These are phyloP conservation scores for Kalmanozyma brasiliensis DNA, from an alignment of 1,284 basidiomycete genomes.

Conservation along the genomic window DNA sequence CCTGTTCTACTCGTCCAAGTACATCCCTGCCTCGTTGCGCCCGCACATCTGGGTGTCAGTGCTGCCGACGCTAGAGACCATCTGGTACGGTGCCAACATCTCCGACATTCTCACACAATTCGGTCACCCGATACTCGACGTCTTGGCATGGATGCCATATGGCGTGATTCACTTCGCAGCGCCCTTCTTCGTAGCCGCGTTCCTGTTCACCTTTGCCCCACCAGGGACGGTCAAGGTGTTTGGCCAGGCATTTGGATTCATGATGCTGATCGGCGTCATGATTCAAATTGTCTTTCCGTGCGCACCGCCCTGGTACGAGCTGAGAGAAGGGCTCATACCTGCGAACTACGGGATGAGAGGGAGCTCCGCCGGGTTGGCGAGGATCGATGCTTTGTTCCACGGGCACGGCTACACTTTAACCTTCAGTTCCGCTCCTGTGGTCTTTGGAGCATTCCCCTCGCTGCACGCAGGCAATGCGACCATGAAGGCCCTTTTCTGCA, in stretches of 20 bases:
- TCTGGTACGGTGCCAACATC: conserved; percentile 95
- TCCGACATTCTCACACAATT: conserved; percentile 93
- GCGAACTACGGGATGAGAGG: conserved; percentile 89
- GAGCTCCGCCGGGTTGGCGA: conserved; percentile 88
- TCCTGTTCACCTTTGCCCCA: conserved; percentile 82
- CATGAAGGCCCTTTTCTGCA: conserved; percentile 89
- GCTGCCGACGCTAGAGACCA: conserved; percentile 91
- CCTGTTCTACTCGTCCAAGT: conserved; percentile 83
- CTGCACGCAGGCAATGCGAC: conserved; percentile 91
- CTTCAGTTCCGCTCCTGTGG: conserved; percentile 90
- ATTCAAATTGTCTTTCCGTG: conserved; percentile 91
- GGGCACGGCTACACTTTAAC: conserved; percentile 80
- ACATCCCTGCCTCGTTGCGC: conserved; percentile 79
- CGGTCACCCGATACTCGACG: conserved; percentile 89
- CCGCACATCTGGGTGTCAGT: conserved; percentile 90
- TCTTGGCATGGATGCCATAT: conserved; percentile 95
- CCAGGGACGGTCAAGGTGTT: conserved; percentile 85
- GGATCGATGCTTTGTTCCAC: conserved; percentile 90
- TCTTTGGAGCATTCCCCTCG: conserved; percentile 96
- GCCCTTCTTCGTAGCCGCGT: conserved; percentile 74
- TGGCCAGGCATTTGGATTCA: conserved; percentile 89
- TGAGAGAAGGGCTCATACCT: conserved; percentile 94
- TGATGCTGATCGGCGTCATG: conserved; percentile 89
- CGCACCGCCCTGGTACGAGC: conserved; percentile 94
- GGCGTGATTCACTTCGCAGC: conserved; percentile 88